Percentiles rank a stretch among this genome's conserved stretches.
Conservation (phyloP, 441 rosid species). For the Dalechampia spathulata region DNA sequence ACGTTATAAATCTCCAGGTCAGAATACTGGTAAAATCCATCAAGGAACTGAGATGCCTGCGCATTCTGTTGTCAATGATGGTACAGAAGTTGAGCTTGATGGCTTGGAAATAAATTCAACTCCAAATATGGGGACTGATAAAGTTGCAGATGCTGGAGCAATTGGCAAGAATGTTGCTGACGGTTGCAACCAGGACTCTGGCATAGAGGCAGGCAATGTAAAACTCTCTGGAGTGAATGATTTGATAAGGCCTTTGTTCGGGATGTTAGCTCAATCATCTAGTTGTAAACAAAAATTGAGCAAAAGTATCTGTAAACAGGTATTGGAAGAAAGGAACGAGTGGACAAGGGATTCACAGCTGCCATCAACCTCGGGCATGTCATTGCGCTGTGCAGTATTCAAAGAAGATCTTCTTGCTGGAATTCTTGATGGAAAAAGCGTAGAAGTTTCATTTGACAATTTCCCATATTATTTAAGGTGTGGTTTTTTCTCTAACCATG, state of each 20-base stretch:
- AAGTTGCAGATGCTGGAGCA: slow-evolving; percentile 47
- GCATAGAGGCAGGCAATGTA: slow-evolving; percentile 62
- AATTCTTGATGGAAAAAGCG: slow-evolving; percentile 58
- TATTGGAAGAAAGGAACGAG: slow-evolving; percentile 53
- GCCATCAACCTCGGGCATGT: slow-evolving; percentile 53
- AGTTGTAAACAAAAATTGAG: slow-evolving; percentile 53
- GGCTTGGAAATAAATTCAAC: slow-evolving; percentile 50
- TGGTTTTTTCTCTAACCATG: neutral
- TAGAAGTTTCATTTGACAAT: slow-evolving; percentile 68
- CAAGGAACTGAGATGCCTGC: slow-evolving; percentile 42
- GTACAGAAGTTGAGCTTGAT: slow-evolving; percentile 43
- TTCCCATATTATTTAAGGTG: slow-evolving; percentile 89
- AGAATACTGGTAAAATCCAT: slow-evolving; percentile 38
- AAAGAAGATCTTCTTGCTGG: slow-evolving; percentile 51
- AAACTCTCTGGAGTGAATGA: slow-evolving; percentile 57
- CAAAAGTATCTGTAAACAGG: slow-evolving; percentile 64
- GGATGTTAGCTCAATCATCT: slow-evolving; percentile 53
- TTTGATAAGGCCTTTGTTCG: slow-evolving; percentile 56
- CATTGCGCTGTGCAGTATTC: slow-evolving; percentile 45
- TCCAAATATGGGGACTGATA: slow-evolving; percentile 36
- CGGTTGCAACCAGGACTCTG: slow-evolving; percentile 51
- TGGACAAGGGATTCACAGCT: slow-evolving; percentile 51
- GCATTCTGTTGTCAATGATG: slow-evolving; percentile 41
- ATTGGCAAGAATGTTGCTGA: slow-evolving; percentile 36
- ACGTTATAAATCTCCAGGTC: slow-evolving; percentile 46